Conservation (phyloP, 352 stramenopile genomes). For the Phytophthora fragariaefolia region DNA sequence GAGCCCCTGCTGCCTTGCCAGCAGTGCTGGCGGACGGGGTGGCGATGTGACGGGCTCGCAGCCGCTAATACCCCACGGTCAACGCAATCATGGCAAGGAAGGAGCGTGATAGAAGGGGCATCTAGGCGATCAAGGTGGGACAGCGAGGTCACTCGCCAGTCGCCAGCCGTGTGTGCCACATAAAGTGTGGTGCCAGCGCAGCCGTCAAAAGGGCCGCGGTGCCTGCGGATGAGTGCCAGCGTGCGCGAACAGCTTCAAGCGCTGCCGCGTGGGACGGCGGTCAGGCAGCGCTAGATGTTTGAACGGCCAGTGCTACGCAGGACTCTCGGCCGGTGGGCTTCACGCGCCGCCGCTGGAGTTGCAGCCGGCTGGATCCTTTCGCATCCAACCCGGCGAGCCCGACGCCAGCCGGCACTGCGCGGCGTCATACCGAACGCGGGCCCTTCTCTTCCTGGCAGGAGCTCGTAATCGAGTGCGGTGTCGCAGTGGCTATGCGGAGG, state of each 20-base stretch:
- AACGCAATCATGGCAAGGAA: not conserved
- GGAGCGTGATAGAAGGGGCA: not conserved
- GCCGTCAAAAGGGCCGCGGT: conserved; percentile 19
- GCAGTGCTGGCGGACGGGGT: not conserved
- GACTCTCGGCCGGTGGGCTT: not conserved
- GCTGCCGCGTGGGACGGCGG: not conserved
- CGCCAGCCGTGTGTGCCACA: conserved; percentile 18
- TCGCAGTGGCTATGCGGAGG: conserved; percentile 22
- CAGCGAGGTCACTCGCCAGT: conserved; percentile 29
- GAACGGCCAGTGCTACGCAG: too few relatives aligned
- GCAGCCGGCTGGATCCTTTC: not conserved
- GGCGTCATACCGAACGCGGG: conserved; percentile 21
- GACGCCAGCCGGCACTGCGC: not conserved
- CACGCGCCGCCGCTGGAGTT: not conserved
- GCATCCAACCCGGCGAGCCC: not conserved
- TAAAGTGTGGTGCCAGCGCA: conserved; percentile 29
- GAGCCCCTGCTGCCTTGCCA: not conserved
- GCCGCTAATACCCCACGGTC: too few relatives aligned
- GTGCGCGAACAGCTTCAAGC: conserved; percentile 9
- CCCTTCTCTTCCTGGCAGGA: conserved; percentile 9
- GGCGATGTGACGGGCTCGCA: not conserved
- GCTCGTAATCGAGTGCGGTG: conserved; percentile 33
- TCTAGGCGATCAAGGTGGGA: conserved; percentile 23
- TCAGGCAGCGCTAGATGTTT: not conserved
- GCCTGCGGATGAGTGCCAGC: conserved; percentile 19